Evolutionary conservation across 2,329 filamentous ascomycete genomes (phyloP), one percentile per base, ranked within the genome.

Genomic region (Cercospora brassicicola): DNA sequence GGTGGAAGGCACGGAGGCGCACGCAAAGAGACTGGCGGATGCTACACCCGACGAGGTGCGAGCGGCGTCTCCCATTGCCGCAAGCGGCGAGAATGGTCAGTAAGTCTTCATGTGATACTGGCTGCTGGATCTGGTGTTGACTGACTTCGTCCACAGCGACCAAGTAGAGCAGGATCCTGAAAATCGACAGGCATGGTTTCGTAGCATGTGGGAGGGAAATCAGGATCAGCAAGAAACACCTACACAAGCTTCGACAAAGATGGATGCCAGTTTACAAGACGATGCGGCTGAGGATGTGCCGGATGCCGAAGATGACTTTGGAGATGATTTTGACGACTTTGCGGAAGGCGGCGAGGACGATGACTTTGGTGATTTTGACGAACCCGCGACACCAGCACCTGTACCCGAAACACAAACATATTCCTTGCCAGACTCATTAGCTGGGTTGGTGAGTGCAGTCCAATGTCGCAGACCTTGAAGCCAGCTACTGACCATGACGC

Each of bases 261-360:
- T 55, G 63, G 51, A 69, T 59, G 68, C 67, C 45, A 64, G 71
- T 55, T 65, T 86, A 72, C 86, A 88, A 74, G 87, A 88, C 74
- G 86, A 85, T 59, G 84, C 83, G 69, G 82, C 82, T 66, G 83
- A 83, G 72, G 84, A 81, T 18, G 78, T 77, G 62, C 83, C 83
- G 72, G 84, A 81, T 18, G 78, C 79, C 62, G 90, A 91, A 75
- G 93, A 92, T 76, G 90, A 90, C 72, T 88, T 88, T 78, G 87
- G 86, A 62, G 89, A 88, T 70, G 89, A 91, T 75, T 92, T 92
- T 80, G 88, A 89, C 76, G 85, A 89, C 69, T 87, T 89, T 76
- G 83, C 84, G 75, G 80, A 87, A 71, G 82, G 80, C 51, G 82
- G 77, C 36, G 78, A 75, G 30, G 78, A 79, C 59, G 82, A 83